Evolutionary conservation across 768 basidiomycete species (phyloP), one percentile per base, ranked within the genome.

Genomic region (Gelatoporia subvermispora): DNA sequence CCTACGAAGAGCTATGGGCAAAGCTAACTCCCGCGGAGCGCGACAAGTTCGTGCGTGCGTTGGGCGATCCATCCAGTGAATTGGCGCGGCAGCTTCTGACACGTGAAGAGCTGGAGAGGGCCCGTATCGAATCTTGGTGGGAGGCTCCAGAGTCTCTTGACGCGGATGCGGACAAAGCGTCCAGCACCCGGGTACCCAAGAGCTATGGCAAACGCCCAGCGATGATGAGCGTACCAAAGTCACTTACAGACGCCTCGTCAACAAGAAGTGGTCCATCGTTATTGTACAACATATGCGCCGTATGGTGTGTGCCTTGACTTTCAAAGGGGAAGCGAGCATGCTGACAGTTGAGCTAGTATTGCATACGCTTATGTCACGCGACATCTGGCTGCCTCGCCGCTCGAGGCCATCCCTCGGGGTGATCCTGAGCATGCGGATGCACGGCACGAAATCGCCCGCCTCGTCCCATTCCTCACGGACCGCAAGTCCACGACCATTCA

Each of bases 91-190:
- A 77, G 49, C 73, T 92, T 2, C 63, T 91, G 18, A 65, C 77
- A 23, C 81, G 78, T 51, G 70, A 76, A 49, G 79, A 79, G 38
- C 60, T 88, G 1, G 72, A 73, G 23, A 64, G 67, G 4, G 73
- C 72, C n/a, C 71, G 65, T 18, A 65, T 66, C 3, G 66, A 70
- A 4, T 89, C 90, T 4, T 93, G 91, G 91, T 93, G 90, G 89
- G 75, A 82, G 47, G 66, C 58, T 17, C 53, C 58, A 1, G 15
- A 41, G 3, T 52, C 51, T 20, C 5, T 24, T 4, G 41, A 22
- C n/a, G 47, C 52, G 20, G 50, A n/a, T 9, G 31, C 41, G 18
- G 39, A 52, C 24, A 20, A 44, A 1, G 16, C 49, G 35, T 20
- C n/a, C 13, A 17, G 11, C 17, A 38, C 9, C 23, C 48, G 42